Conservation (phyloP, 176 grass and related monocot genomes). For the Oryza officinalis region DNA sequence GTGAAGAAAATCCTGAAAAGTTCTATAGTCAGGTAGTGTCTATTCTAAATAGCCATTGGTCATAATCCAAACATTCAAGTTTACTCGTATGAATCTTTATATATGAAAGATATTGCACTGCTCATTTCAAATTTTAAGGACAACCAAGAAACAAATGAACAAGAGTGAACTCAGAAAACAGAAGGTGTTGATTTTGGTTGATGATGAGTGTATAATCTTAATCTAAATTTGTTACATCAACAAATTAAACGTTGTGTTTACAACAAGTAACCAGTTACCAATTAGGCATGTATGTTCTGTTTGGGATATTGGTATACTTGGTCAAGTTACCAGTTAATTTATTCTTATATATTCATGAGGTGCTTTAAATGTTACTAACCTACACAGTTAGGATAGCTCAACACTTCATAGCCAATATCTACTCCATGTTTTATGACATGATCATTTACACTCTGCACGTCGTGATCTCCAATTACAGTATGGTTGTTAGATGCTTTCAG, state of each 20-base stretch:
- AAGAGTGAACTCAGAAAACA: not conserved
- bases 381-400: not conserved
- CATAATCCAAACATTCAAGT: not conserved
- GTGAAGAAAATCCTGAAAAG: conserved; percentile 91
- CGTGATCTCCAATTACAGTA: not conserved
- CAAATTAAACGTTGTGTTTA: too few relatives aligned
- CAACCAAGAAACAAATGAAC: not conserved
- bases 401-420: not conserved
- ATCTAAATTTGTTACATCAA: not conserved
- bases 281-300: not conserved
- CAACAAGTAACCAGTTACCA: not conserved
- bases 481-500: not conserved
- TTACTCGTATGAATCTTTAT: not conserved
- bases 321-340: not conserved
- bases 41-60: not conserved
- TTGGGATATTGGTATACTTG: not conserved
- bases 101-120: too few relatives aligned
- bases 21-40: conserved; percentile 77
- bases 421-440: not conserved
- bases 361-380: not conserved
- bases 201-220: not conserved
- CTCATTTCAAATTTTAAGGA: too few relatives aligned
- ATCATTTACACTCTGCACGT: not conserved
- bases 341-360: not conserved
- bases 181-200: not conserved